Evolutionary conservation across 2,329 filamentous ascomycete species (phyloP), one percentile per base, ranked within the genome.

Genomic region (Drechslerella stenobrocha): DNA sequence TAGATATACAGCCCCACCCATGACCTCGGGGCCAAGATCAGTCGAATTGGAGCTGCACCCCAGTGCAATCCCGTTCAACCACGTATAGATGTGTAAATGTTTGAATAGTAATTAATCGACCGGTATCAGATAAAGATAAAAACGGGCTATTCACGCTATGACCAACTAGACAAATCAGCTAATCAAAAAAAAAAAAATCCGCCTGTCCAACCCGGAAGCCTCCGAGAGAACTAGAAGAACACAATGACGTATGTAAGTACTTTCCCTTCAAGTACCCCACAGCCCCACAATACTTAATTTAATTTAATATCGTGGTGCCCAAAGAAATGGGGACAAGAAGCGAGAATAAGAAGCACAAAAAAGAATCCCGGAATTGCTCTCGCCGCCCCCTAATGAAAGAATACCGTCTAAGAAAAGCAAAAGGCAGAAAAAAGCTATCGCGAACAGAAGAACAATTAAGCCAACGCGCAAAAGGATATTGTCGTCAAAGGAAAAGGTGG

Each of bases 361-460:
- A 53, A 22, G 56, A 67, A 52, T 45, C 48, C 63, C 47, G 30
- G 50, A 60, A 47, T 53, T 60, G 63, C 55, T 67, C 63, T 67
- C 63, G 63, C 63, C 63, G 63, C 63, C 57, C 45, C 61, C 50
- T 61, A 58, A 58, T 69, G 58, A 59, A 69, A 69, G 58, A 58
- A 69, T 69, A 63, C 64, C 58, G 37, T 69, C 58, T 69, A 69
- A 63, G 30, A 57, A 69, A 42, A 22, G 9, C 51, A 56, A 35
- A 6, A 56, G 22, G 20, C 35, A 55, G 42, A 44, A 3, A 13
- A 42, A 20, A 42, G 37, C 37, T 42, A 42, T 42, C 18, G 15
- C 37, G 45, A 32, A 63, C 34, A 37, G 11, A 34, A 34, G 1
- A 44, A 44, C 13, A 42, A 37, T 23, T 11, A 45, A 52, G n/a